phyloP scores from a whole-genome alignment of 2,329 filamentous ascomycete species.

The Neocatenulostroma microsporum region DNA sequence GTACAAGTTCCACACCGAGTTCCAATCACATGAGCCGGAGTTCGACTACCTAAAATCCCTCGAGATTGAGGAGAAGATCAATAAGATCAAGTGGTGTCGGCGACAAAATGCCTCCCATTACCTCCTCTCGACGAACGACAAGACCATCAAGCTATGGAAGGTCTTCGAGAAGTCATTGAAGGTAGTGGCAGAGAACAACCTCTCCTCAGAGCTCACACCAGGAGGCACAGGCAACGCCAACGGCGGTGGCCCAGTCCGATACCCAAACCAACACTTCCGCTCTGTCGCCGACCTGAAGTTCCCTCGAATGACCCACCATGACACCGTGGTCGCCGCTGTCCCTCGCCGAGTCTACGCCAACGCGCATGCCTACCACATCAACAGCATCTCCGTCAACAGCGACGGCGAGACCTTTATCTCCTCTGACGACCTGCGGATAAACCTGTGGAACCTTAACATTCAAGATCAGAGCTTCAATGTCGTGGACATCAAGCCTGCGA shows the following conservation, averaged over 20 bases:
- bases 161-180: slow-evolving; percentile 99
- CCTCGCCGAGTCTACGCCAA: slow-evolving; percentile 96
- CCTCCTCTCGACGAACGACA: slow-evolving; percentile 96
- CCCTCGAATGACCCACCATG: slow-evolving; percentile 92
- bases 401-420: slow-evolving; percentile 99
- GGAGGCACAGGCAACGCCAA: slow-evolving; percentile 54
- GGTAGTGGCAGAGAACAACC: slow-evolving; percentile 97
- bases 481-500: slow-evolving; percentile 98
- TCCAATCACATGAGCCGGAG: slow-evolving; percentile 98
- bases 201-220: slow-evolving; percentile 88
- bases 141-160: slow-evolving; percentile 99
- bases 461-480: slow-evolving; percentile 99
- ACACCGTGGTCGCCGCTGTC: slow-evolving; percentile 94
- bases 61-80: slow-evolving; percentile 99
- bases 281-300: slow-evolving; percentile 79
- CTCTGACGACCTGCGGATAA: slow-evolving; percentile 94
- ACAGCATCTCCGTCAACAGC: slow-evolving; percentile 99
- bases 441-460: slow-evolving; percentile 98
- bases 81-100: slow-evolving; percentile 99
- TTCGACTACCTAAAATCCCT: slow-evolving; percentile 99
- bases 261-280: slow-evolving; percentile 67
- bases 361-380: slow-evolving; percentile 98
- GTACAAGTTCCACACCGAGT: slow-evolving; percentile 99
- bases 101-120: slow-evolving; percentile 98
- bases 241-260: slow-evolving; percentile 69